These are phyloP conservation scores for Myotisia sp. DNA, from an alignment of 2,329 filamentous ascomycete genomes.

Conservation along the genomic window DNA sequence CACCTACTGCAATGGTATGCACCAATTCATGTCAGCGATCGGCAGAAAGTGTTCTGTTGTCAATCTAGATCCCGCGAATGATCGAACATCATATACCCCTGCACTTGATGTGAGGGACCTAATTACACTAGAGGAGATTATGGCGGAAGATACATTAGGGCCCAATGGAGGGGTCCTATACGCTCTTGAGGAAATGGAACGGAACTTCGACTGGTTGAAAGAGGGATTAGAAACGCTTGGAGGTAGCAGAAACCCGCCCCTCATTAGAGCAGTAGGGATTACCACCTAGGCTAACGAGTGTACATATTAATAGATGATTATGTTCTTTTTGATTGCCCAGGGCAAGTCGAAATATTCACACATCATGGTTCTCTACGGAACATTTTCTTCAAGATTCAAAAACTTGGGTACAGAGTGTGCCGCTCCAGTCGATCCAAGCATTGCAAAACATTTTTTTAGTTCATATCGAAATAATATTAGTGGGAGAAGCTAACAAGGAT, in stretches of 20 bases:
- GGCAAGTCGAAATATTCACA: conserved; percentile 93
- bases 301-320: conserved; percentile 55
- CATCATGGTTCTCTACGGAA: conserved; percentile 85
- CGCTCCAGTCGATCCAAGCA: conserved; percentile 7
- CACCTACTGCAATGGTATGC: conserved; percentile 97
- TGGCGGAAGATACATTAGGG: conserved; percentile 77
- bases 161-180: conserved; percentile 89
- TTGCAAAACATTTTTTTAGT: no score
- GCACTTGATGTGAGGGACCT: conserved; percentile 82
- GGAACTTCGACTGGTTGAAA: conserved; percentile 87
- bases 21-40: conserved; percentile 94
- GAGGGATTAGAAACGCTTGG: conserved; percentile 62
- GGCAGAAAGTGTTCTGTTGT: conserved; percentile 88
- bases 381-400: conserved; percentile 81
- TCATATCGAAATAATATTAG: no score
- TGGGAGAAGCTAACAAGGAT: conserved; percentile 3
- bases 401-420: conserved; percentile 76
- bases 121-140: conserved; percentile 84
- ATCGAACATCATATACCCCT: conserved; percentile 73
- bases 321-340: conserved; percentile 87
- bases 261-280: background rate
- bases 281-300: no score
- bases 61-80: conserved; percentile 95
- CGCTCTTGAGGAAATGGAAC: conserved; percentile 85
- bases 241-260: conserved; percentile 25